These are phyloP conservation scores for Uronychia setigera DNA, from an alignment of 73 alveolate genomes.

Conservation along the genomic window DNA sequence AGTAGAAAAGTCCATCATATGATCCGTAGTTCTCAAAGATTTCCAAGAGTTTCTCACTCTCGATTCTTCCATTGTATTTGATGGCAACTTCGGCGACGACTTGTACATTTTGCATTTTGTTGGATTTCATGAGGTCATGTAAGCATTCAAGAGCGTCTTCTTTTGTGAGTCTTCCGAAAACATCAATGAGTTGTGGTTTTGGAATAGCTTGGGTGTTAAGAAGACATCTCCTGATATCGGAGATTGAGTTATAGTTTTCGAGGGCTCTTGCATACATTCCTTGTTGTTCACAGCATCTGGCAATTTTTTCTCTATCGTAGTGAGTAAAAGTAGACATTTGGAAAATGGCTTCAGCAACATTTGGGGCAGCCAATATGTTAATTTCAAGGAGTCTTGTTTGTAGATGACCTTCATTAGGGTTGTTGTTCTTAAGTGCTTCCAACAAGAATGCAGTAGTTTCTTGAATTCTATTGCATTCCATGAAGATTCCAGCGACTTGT, in stretches of 20 bases:
- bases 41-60: slow-evolving; percentile 87
- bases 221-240: slow-evolving; percentile 95
- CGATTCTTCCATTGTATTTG: slow-evolving; percentile 89
- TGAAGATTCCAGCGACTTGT: slow-evolving; percentile 90
- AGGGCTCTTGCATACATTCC: slow-evolving; percentile 96
- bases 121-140: slow-evolving; percentile 91
- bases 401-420: slow-evolving; percentile 98
- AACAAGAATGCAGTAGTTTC: slow-evolving; percentile 97
- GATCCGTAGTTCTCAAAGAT: slow-evolving; percentile 93
- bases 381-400: slow-evolving; percentile 96
- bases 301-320: slow-evolving; percentile 96
- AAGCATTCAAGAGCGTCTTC: slow-evolving; percentile 90
- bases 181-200: slow-evolving; percentile 86
- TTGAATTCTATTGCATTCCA: slow-evolving; percentile 86
- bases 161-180: slow-evolving; percentile 89
- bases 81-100: slow-evolving; percentile 96
- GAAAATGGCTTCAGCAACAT: slow-evolving; percentile 97
- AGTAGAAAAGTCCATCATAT: slow-evolving; percentile 94
- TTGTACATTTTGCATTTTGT: slow-evolving; percentile 88
- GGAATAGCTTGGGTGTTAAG: slow-evolving; percentile 95
- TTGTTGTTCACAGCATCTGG: slow-evolving; percentile 95
- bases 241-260: slow-evolving; percentile 91
- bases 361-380: slow-evolving; percentile 92
- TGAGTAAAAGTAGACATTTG: slow-evolving; percentile 90
- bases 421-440: slow-evolving; percentile 91